phyloP scores from a whole-genome alignment of 371 early-diverging fungal genomes.

The Choanephora cucurbitarum region DNA sequence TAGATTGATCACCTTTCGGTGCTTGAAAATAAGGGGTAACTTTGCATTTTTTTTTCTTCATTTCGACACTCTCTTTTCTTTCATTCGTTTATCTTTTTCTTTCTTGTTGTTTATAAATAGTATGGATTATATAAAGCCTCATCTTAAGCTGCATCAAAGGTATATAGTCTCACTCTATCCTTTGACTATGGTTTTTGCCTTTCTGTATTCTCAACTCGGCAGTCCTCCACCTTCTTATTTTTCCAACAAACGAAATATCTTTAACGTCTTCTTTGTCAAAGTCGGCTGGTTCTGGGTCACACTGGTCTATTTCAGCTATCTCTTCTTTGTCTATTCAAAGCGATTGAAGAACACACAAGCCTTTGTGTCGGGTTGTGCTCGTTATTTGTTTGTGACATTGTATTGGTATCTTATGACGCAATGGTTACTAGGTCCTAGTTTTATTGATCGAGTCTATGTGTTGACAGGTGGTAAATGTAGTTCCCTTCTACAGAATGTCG shows the following conservation, averaged over 20 bases:
- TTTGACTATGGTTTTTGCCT: slow-evolving; percentile 28
- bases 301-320: slow-evolving; percentile 51
- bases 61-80: too few species aligned
- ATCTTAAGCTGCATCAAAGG: slow-evolving; percentile 40
- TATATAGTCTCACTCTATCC: slow-evolving; percentile 27
- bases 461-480: slow-evolving; percentile 69
- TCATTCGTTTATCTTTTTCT: too few species aligned
- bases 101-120: too few species aligned
- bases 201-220: slow-evolving; percentile 30
- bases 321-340: slow-evolving; percentile 22
- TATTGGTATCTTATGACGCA: slow-evolving; percentile 87
- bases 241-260: slow-evolving; percentile 70
- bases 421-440: slow-evolving; percentile 81
- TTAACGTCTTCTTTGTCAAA: slow-evolving; percentile 82
- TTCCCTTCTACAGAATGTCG: slow-evolving; percentile 16
- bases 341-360: slow-evolving; percentile 19
- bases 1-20: too few species aligned
- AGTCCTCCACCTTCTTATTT: slow-evolving; percentile 51
- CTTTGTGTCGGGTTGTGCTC: slow-evolving; percentile 33
- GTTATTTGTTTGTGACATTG: slow-evolving; percentile 68
- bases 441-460: slow-evolving; percentile 79
- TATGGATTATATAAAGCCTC: slow-evolving; percentile 18
- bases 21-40: too few species aligned
- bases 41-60: too few species aligned
- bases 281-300: slow-evolving; percentile 86